Conservation (phyloP, 371 early-diverging fungal species). For the Syncephalastrum racemosum region DNA sequence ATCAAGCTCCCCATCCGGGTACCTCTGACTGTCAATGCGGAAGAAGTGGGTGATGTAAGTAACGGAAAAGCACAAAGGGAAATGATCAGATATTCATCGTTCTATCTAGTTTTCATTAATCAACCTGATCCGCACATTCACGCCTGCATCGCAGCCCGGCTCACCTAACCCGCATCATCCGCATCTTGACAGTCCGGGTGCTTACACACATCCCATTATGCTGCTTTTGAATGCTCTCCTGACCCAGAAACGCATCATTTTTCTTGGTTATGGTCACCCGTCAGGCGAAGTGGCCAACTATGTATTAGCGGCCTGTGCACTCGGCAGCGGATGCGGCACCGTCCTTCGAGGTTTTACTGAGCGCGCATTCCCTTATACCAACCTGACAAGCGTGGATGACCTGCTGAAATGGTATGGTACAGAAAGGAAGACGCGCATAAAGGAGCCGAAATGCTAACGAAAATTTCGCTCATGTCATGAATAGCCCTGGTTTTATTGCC, state of each 20-base stretch:
- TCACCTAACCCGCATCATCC: constrained; percentile 78
- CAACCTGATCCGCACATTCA: constrained; percentile 72
- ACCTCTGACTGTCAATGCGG: constrained; percentile 80
- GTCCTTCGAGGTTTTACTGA: constrained; percentile 85
- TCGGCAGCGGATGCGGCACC: constrained; percentile 88
- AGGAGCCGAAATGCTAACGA: not conserved
- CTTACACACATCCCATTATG: constrained; percentile 83
- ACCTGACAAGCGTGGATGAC: constrained; percentile 82
- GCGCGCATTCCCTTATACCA: constrained; percentile 90
- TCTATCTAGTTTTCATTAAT: constrained; percentile 71
- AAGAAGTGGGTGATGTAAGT: constrained; percentile 91
- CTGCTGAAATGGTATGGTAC: constrained; percentile 71
- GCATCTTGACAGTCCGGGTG: constrained; percentile 82
- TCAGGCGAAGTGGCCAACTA: constrained; percentile 92
- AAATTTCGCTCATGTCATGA: not conserved
- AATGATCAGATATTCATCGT: not conserved
- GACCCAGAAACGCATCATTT: constrained; percentile 92
- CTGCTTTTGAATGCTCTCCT: constrained; percentile 85
- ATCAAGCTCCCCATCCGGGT: constrained; percentile 85
- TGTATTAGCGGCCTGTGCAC: constrained; percentile 88
- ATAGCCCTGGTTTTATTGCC: constrained; percentile 90
- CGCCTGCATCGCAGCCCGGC: constrained; percentile 46
- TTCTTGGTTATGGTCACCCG: constrained; percentile 88
- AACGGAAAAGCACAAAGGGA: not conserved
- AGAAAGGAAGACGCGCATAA: not conserved